A percentile compares a stretch with the other conserved stretches of the same genome.
Conservation (phyloP, 2,329 filamentous ascomycete species). For the Diaporthe aspalathi region DNA sequence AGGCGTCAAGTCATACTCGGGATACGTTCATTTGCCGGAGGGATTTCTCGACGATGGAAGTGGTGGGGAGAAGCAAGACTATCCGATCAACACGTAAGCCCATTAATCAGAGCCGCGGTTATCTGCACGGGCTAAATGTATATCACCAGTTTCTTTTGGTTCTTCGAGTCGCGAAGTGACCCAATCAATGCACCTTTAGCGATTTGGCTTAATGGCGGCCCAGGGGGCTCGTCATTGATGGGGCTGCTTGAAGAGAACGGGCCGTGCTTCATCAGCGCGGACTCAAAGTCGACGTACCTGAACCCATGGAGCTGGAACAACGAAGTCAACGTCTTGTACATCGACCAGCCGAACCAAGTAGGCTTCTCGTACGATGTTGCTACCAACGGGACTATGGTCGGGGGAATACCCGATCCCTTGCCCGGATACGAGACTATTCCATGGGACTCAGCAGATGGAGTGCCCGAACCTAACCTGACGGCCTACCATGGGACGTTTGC, state of each 20-base stretch:
- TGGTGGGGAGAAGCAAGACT: constrained; percentile 29
- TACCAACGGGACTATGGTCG: constrained; percentile 26
- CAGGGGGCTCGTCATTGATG: constrained; percentile 66
- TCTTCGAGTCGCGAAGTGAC: constrained; percentile 34
- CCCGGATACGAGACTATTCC: constrained; percentile 32
- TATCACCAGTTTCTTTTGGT: constrained; percentile 33
- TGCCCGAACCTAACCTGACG: constrained; percentile 53
- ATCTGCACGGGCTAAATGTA: background rate
- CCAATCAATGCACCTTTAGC: constrained; percentile 52
- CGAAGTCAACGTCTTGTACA: constrained; percentile 65
- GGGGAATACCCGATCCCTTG: background rate
- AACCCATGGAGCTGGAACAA: constrained; percentile 73
- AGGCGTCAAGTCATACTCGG: constrained; percentile 35
- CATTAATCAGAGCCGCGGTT: background rate
- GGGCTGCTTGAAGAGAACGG: constrained; percentile 65
- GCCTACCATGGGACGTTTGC: constrained; percentile 49
- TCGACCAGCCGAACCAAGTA: constrained; percentile 62
- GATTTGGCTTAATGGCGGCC: constrained; percentile 71
- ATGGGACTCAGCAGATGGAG: constrained; percentile 50
- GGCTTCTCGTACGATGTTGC: constrained; percentile 41
- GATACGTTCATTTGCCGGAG: constrained; percentile 35
- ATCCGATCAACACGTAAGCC: constrained; percentile 37
- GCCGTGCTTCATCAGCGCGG: constrained; percentile 62
- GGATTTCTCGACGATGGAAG: constrained; percentile 21
- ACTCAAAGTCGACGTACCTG: constrained; percentile 59